These are phyloP conservation scores for Termitomyces sp. DNA, from an alignment of 768 basidiomycete genomes.

Conservation along the genomic window DNA sequence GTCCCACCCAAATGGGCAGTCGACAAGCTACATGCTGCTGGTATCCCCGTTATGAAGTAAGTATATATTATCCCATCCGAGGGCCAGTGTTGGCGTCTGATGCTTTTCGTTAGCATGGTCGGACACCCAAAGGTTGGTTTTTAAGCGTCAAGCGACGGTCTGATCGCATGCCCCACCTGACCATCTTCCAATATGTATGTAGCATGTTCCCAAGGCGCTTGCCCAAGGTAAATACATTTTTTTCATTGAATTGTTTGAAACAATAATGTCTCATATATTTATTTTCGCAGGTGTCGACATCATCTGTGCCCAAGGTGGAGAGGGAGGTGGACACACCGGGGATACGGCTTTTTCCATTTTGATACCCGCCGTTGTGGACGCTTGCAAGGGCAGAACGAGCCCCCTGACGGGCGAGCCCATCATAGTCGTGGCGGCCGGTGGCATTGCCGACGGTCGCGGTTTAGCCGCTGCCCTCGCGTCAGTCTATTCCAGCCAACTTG, in stretches of 20 bases:
- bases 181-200: neutral
- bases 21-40: conserved; percentile 73
- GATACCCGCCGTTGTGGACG: conserved; percentile 77
- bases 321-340: conserved; percentile 88
- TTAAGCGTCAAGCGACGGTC: neutral
- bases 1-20: conserved; percentile 82
- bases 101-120: conserved; percentile 50
- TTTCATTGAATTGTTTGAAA: neutral
- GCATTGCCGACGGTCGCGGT: conserved; percentile 78
- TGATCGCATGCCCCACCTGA: conserved; percentile 5
- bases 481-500: conserved; percentile 11
- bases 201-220: conserved; percentile 74
- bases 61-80: conserved; percentile 19
- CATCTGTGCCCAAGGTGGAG: conserved; percentile 84
- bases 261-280: neutral
- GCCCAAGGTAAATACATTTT: conserved; percentile 46
- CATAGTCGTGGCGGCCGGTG: conserved; percentile 79
- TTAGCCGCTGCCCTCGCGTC: conserved; percentile 71
- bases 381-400: conserved; percentile 63
- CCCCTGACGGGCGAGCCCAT: conserved; percentile 76
- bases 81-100: neutral
- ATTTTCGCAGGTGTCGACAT: conserved; percentile 66
- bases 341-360: conserved; percentile 78
- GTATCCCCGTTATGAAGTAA: conserved; percentile 83
- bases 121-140: conserved; percentile 72